These are phyloP conservation scores for Lachnellula hyalina DNA, from an alignment of 2,329 filamentous ascomycete genomes.

Conservation along the genomic window DNA sequence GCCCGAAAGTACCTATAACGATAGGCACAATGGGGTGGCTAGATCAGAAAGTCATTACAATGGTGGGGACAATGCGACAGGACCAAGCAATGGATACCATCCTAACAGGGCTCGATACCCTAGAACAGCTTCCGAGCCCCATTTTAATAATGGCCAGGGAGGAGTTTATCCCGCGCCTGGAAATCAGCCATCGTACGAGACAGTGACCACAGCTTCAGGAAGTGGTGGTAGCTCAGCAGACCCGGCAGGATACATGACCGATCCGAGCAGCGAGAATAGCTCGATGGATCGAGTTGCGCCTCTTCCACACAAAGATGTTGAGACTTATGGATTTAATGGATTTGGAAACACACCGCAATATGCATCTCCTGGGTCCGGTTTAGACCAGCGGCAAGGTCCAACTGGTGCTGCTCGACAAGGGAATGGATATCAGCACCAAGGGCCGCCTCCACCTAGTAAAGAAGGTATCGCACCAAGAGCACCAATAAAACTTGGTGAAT, in stretches of 20 bases:
- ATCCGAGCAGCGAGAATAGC: conserved; percentile 86
- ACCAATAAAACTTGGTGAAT: conserved; percentile 28
- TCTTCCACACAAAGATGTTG: conserved; percentile 46
- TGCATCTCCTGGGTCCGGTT: conserved; percentile 33
- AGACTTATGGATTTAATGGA: conserved; percentile 57
- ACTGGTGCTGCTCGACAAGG: conserved; percentile 14
- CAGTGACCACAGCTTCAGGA: conserved; percentile 70
- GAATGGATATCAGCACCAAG: conserved; percentile 17
- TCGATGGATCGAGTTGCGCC: conserved; percentile 71
- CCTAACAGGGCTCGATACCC: conserved; percentile 30
- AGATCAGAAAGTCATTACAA: conserved; percentile 41
- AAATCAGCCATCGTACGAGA: conserved; percentile 64
- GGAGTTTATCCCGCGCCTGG: conserved; percentile 26
- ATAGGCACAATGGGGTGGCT: conserved; percentile 33
- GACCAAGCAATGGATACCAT: conserved; percentile 28
- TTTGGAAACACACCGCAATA: conserved; percentile 38
- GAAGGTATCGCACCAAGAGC: conserved; percentile 15
- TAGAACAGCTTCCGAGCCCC: conserved; percentile 29
- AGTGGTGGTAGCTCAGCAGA: conserved; percentile 69
- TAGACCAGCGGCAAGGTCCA: conserved; percentile 26
- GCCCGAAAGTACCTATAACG: conserved; percentile 22
- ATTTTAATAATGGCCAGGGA: conserved; percentile 24
- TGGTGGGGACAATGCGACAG: conserved; percentile 22
- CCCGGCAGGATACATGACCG: conserved; percentile 73
- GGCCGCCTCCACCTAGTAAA: conserved; percentile 21